Evolutionary conservation across 345 rosid species (phyloP).

Genomic region (Eucalyptus camaldulensis): DNA sequence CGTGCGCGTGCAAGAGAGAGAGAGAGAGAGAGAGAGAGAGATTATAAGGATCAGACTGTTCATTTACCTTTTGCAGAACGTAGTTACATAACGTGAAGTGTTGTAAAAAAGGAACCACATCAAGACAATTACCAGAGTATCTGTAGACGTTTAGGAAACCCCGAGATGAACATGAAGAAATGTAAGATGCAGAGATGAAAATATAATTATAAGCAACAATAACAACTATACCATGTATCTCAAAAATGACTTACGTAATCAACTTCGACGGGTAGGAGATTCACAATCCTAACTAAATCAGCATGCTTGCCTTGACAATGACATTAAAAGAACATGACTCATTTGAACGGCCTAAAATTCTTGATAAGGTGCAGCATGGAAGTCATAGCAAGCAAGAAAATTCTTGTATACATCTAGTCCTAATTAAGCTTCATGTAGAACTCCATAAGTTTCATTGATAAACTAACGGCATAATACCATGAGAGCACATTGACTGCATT

Average conservation of each 20-base stretch:
- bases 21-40: not conserved
- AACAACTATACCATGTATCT: not conserved
- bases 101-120: slow-evolving; percentile 83
- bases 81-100: slow-evolving; percentile 47
- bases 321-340: not conserved
- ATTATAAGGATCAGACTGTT: not conserved
- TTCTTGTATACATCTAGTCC: not conserved
- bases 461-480: not conserved
- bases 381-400: not conserved
- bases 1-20: accelerated
- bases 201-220: not conserved
- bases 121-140: slow-evolving; percentile 70
- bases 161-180: not conserved
- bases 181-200: not conserved
- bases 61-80: slow-evolving; percentile 47
- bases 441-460: not conserved
- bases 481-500: not conserved
- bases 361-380: not conserved
- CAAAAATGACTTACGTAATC: not conserved
- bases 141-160: slow-evolving; percentile 42
- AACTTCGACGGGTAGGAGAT: not conserved
- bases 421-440: not conserved
- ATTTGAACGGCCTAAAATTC: not conserved
- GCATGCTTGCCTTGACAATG: not conserved
- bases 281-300: not conserved